Base-by-base conservation (phyloP, 2,329 filamentous ascomycete species). In the Phyllachora maydis region DNA sequence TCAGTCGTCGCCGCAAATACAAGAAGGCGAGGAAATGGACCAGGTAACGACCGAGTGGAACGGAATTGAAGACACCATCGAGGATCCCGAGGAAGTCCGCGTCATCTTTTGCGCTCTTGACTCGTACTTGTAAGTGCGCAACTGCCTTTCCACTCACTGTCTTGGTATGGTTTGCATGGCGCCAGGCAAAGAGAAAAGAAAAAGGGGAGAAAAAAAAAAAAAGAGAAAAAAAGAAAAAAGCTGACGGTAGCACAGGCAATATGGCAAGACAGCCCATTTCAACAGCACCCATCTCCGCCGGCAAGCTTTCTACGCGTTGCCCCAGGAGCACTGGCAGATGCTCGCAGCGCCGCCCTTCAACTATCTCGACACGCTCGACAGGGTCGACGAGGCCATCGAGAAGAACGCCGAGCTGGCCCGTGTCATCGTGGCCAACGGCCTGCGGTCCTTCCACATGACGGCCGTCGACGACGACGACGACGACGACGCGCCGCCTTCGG, bases 261-360 rank as follows among this genome's bases (percentile, higher is more conserved):
- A 93, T 45, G 72, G 77, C 32, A 75, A 72, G 37, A 65, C 70
- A 13, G 76, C 83, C 4, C 85, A 95, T 45, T 76, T 76, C 51
- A 90, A 91, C 46, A 73, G 77, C 32, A 95, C 85, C 4, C 85
- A 95, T 46, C 62, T 83, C 11, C 73, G 88, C 12, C 71, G 90
- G 14, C 82, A 88, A 46, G 75, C 81, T 9, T 93, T 98, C 49
- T 98, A 95, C 45, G 77, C 82, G 6, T 59, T 98, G 5, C 81
- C 85, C 2, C 68, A 73, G 28, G 55, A 62, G 2, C 83, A 98
- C 43, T 88, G 81, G 70, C 65, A 76, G 38, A 61, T 91, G 40
- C 64, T 98, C 1, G 71, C 81, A 0, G 62, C 62, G 4, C 70
- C 77, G 1, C 85, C 83, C 0, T 90, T 95, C 52, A 76, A 69